These are phyloP conservation scores for Colletotrichum ledebouriae DNA, from an alignment of 2,329 filamentous ascomycete genomes.

Conservation along the genomic window DNA sequence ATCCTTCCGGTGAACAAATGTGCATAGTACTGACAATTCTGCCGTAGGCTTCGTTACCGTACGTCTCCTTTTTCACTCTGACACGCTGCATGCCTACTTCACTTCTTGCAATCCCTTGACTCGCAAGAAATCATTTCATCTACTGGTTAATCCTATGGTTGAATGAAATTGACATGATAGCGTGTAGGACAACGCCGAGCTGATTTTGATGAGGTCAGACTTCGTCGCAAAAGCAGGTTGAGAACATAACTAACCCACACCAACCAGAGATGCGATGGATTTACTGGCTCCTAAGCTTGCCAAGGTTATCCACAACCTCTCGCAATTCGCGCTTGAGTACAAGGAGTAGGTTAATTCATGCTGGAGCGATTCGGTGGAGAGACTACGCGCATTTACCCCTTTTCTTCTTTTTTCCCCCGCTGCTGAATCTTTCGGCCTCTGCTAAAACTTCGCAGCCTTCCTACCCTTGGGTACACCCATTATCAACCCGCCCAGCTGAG, in stretches of 20 bases:
- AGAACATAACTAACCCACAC: neutral
- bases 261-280: constrained; percentile 71
- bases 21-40: constrained; percentile 11
- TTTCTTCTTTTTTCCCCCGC: too few species aligned
- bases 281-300: constrained; percentile 84
- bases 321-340: constrained; percentile 77
- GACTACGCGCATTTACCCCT: too few species aligned
- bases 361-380: too few species aligned
- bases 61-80: neutral
- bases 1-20: neutral
- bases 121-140: too few species aligned
- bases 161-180: neutral
- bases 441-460: constrained; percentile 47
- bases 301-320: constrained; percentile 81
- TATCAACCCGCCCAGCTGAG: constrained; percentile 71
- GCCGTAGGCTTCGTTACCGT: constrained; percentile 7
- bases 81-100: too few species aligned
- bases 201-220: constrained; percentile 73
- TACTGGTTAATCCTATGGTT: too few species aligned
- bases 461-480: constrained; percentile 84
- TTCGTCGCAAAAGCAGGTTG: neutral
- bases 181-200: constrained; percentile 76
- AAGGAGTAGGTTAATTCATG: constrained; percentile 47
- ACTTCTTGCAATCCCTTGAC: too few species aligned
- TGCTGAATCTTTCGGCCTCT: too few species aligned